phyloP scores from a whole-genome alignment of 2,329 filamentous ascomycete species.

The Botryosphaeria agaves region DNA sequence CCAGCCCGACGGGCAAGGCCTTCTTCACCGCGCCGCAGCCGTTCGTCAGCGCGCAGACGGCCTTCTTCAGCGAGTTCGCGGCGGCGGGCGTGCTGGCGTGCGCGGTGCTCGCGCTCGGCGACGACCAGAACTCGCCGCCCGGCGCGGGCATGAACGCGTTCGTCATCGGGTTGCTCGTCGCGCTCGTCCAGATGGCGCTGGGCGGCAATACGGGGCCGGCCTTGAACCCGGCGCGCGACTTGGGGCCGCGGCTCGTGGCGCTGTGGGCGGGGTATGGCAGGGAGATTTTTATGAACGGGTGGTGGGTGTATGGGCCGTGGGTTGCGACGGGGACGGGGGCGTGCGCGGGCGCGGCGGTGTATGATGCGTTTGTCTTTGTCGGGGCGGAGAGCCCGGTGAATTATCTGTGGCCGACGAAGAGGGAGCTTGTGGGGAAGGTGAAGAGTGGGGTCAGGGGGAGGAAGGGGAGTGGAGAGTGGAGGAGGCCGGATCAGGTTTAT shows the following conservation, averaged over 20 bases:
- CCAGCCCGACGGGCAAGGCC: constrained; percentile 7
- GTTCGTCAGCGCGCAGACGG: constrained; percentile 13
- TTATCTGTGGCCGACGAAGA: constrained; percentile 24
- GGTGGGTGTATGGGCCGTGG: constrained; percentile 31
- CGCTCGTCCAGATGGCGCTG: constrained; percentile 20
- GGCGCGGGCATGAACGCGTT: constrained; percentile 35
- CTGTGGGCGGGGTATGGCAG: constrained; percentile 26
- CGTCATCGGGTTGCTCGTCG: constrained; percentile 27
- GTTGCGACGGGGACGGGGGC: constrained; percentile 20
- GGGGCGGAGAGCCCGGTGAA: constrained; percentile 34
- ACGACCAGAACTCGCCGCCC: constrained; percentile 11
- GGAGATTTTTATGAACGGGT: constrained; percentile 22
- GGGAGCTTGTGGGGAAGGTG: constrained; percentile 7
- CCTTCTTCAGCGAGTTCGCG: constrained; percentile 31
- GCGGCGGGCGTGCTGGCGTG: constrained; percentile 23
- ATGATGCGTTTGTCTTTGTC: constrained; percentile 32
- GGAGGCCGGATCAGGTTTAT: not conserved
- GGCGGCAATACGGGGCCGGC: constrained; percentile 29
- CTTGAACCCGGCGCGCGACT: constrained; percentile 32
- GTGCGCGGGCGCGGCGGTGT: constrained; percentile 26
- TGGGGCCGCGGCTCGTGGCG: constrained; percentile 30
- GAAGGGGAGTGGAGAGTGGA: not conserved
- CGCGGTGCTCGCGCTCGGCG: constrained; percentile 20
- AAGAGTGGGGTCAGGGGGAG: constrained; percentile 1
- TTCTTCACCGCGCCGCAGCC: constrained; percentile 13